phyloP scores from a whole-genome alignment of 148 eudicot species.

The Salicornia ramosissima region DNA sequence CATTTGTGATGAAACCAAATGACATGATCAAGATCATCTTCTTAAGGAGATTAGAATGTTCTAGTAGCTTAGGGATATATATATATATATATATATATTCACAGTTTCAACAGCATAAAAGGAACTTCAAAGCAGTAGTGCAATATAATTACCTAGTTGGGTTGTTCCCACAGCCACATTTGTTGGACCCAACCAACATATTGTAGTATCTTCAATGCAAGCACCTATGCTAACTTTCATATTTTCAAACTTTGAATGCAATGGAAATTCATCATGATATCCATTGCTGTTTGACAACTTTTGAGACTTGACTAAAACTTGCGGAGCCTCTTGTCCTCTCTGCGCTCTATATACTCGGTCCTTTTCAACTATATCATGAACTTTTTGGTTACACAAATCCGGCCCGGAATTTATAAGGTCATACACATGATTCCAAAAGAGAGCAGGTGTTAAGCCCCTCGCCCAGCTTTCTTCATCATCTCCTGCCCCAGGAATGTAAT shows the following conservation, averaged over 20 bases:
- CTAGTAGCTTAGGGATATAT: too few relatives aligned
- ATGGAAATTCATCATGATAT: slow-evolving; percentile 26
- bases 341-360: slow-evolving; percentile 75
- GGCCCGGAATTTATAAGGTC: slow-evolving; percentile 77
- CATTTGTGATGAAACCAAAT: too few relatives aligned
- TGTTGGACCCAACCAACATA: slow-evolving; percentile 71
- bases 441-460: slow-evolving; percentile 68
- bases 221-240: slow-evolving; percentile 17
- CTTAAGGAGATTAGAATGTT: too few relatives aligned
- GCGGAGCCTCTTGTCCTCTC: slow-evolving; percentile 88
- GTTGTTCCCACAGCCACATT: slow-evolving; percentile 64
- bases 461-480: slow-evolving; percentile 99
- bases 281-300: slow-evolving; percentile 24
- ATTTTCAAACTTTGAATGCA: slow-evolving; percentile 26
- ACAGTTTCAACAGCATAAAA: too few relatives aligned
- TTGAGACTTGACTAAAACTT: slow-evolving; percentile 43
- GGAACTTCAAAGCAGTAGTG: background rate
- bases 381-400: slow-evolving; percentile 74
- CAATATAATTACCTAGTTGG: slow-evolving; percentile 47
- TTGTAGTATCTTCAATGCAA: slow-evolving; percentile 22
- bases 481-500: slow-evolving; percentile 93
- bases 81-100: too few relatives aligned
- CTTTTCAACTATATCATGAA: slow-evolving; percentile 77
- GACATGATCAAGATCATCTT: too few relatives aligned
- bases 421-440: slow-evolving; percentile 80